These are phyloP conservation scores for Insectozyma bohioensis DNA, from an alignment of 1,139 yeast species.

Conservation along the genomic window DNA sequence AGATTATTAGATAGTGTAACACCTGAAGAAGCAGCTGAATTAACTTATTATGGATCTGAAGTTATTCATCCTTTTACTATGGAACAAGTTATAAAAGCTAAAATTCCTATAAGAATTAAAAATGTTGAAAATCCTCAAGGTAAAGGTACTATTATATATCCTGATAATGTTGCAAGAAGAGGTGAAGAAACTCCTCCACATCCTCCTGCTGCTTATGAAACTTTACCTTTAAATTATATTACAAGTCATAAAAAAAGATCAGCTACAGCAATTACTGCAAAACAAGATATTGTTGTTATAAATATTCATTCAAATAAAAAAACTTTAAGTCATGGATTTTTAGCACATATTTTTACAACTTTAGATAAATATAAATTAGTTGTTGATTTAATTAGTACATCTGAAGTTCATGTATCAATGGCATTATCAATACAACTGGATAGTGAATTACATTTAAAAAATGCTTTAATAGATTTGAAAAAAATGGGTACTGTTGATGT, in stretches of 20 bases:
- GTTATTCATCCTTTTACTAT: slow-evolving; percentile 98
- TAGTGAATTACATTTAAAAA: slow-evolving; percentile 56
- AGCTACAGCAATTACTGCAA: slow-evolving; percentile 97
- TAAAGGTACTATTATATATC: slow-evolving; percentile 88
- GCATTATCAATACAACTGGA: slow-evolving; percentile 79
- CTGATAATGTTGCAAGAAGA: slow-evolving; percentile 79
- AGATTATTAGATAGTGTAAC: slow-evolving; percentile 83
- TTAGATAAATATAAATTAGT: slow-evolving; percentile 83
- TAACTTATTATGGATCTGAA: slow-evolving; percentile 96
- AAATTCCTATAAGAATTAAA: slow-evolving; percentile 93
- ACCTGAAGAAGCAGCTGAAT: slow-evolving; percentile 97
- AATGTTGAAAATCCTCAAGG: slow-evolving; percentile 93
- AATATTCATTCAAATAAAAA: slow-evolving; percentile 93
- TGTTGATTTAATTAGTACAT: slow-evolving; percentile 93
- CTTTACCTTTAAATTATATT: slow-evolving; percentile 46
- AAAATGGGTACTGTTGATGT: slow-evolving; percentile 87
- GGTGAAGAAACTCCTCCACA: slow-evolving; percentile 94
- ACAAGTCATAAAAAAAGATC: slow-evolving; percentile 60
- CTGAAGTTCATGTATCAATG: slow-evolving; percentile 98
- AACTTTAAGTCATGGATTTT: slow-evolving; percentile 89
- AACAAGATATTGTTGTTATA: slow-evolving; percentile 86
- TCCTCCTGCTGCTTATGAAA: slow-evolving; percentile 78
- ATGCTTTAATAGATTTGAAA: slow-evolving; percentile 75
- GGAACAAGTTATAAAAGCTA: slow-evolving; percentile 97
- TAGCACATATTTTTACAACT: slow-evolving; percentile 86